These are phyloP conservation scores for Coccomyxa sp. DNA, from an alignment of 139 green algal species.

Conservation along the genomic window DNA sequence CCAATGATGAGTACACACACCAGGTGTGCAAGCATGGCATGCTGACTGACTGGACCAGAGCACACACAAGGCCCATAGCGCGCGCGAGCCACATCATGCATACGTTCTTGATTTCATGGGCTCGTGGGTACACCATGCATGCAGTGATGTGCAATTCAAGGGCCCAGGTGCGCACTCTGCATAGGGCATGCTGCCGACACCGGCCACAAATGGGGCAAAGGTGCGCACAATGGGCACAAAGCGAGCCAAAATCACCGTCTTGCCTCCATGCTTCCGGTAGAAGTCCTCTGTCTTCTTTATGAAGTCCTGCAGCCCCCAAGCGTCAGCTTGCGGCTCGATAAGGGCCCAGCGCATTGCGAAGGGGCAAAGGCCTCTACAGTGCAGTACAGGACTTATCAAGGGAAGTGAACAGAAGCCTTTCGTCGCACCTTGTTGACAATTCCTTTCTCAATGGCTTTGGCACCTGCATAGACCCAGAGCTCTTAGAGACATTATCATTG, in stretches of 20 bases:
- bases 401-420: neutral
- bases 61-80: too few species aligned
- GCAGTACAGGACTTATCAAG: too few species aligned
- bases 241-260: constrained; percentile 85
- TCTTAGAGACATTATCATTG: too few species aligned
- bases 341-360: neutral
- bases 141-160: neutral
- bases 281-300: constrained; percentile 80
- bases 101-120: too few species aligned
- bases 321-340: neutral
- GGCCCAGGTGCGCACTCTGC: constrained; percentile 25
- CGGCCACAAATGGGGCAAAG: constrained; percentile 91
- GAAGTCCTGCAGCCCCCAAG: constrained; percentile 29
- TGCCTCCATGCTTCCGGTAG: constrained; percentile 81
- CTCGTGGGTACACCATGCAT: too few species aligned
- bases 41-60: too few species aligned
- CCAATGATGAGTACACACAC: too few species aligned
- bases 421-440: constrained; percentile 57
- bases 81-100: too few species aligned
- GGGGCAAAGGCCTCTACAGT: too few species aligned
- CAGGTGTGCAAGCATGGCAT: too few species aligned
- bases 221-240: constrained; percentile 93
- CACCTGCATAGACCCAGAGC: constrained; percentile 25
- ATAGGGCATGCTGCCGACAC: constrained; percentile 80
- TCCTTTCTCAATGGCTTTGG: constrained; percentile 41